These are phyloP conservation scores for Hanseniaspora meyeri DNA, from an alignment of 805 yeast genomes.

Conservation along the genomic window DNA sequence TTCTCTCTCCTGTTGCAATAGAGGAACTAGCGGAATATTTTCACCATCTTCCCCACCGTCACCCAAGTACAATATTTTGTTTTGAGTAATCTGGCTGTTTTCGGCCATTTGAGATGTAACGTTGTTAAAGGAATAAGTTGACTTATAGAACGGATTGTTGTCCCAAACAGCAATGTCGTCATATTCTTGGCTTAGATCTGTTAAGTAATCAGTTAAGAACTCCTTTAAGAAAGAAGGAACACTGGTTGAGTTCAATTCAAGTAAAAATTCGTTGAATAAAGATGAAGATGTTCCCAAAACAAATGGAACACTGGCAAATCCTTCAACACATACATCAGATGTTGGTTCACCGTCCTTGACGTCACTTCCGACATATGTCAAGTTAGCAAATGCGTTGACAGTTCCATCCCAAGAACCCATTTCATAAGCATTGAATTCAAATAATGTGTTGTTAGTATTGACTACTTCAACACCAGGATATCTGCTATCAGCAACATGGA, in stretches of 20 bases:
- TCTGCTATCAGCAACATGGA: constrained; percentile 53
- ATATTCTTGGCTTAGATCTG: constrained; percentile 35
- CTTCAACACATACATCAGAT: constrained; percentile 42
- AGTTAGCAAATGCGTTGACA: constrained; percentile 49
- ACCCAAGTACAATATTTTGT: constrained; percentile 39
- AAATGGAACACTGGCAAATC: constrained; percentile 73
- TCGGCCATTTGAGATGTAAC: constrained; percentile 23
- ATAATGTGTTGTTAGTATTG: constrained; percentile 54
- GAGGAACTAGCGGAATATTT: constrained; percentile 52
- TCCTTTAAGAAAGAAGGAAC: constrained; percentile 35
- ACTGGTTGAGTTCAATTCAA: constrained; percentile 44
- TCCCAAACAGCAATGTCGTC: constrained; percentile 57
- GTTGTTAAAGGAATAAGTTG: constrained; percentile 22
- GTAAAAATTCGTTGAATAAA: constrained; percentile 55
- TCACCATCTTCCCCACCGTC: constrained; percentile 66
- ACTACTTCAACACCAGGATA: constrained; percentile 48
- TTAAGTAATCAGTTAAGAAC: constrained; percentile 34
- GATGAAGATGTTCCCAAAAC: constrained; percentile 75
- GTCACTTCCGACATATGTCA: constrained; percentile 58
- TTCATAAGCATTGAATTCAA: constrained; percentile 54
- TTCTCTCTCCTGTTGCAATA: constrained; percentile 45
- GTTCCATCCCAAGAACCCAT: constrained; percentile 85
- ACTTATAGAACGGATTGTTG: constrained; percentile 58
- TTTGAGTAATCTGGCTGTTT: constrained; percentile 27
- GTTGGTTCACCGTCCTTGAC: constrained; percentile 47